Percentiles rank a stretch among this genome's conserved stretches.
These are phyloP conservation scores for Gaertneriomyces sp. DNA, from an alignment of 192 early-diverging fungal genomes.

Conservation along the genomic window DNA sequence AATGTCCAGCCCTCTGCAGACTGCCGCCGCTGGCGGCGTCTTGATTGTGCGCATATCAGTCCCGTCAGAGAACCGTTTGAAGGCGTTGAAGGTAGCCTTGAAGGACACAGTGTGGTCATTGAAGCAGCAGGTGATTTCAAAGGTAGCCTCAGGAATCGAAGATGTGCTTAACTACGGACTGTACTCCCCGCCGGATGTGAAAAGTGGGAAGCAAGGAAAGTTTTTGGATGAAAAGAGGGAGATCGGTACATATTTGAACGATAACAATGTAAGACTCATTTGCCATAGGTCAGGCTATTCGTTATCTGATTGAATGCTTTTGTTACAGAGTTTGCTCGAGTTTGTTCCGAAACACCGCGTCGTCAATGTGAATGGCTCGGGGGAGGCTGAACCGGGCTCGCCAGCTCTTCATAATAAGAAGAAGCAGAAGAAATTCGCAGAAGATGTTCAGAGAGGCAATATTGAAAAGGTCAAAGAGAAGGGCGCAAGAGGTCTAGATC, in stretches of 20 bases:
- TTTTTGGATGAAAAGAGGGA: slow-evolving; percentile 49
- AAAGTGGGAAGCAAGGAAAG: slow-evolving; percentile 37
- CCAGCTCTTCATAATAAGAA: slow-evolving; percentile 40
- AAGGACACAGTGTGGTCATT: slow-evolving; percentile 44
- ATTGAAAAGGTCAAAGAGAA: slow-evolving; percentile 45
- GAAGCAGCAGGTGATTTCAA: slow-evolving; percentile 49
- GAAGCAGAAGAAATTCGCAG: slow-evolving; percentile 52
- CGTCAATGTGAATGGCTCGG: slow-evolving; percentile 15
- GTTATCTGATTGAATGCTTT: background rate
- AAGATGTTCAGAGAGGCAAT: slow-evolving; percentile 47
- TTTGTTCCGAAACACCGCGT: slow-evolving; percentile 42
- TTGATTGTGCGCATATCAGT: slow-evolving; percentile 45
- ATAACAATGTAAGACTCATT: slow-evolving; percentile 37
- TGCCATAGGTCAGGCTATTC: background rate
- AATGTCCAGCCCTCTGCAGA: too few relatives aligned
- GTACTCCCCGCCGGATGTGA: slow-evolving; percentile 31
- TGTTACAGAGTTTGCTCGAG: slow-evolving; percentile 40
- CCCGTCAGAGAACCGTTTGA: slow-evolving; percentile 39
- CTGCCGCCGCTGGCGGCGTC: background rate
- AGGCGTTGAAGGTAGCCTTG: slow-evolving; percentile 33
- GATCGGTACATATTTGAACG: slow-evolving; percentile 30
- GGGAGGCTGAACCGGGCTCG: slow-evolving; percentile 21
- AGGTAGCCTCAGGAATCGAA: slow-evolving; percentile 44
- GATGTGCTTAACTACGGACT: slow-evolving; percentile 49
- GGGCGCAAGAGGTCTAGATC: slow-evolving; percentile 37